Base-by-base conservation (phyloP, 495 filamentous ascomycete genomes). In the Podospora sp. region DNA sequence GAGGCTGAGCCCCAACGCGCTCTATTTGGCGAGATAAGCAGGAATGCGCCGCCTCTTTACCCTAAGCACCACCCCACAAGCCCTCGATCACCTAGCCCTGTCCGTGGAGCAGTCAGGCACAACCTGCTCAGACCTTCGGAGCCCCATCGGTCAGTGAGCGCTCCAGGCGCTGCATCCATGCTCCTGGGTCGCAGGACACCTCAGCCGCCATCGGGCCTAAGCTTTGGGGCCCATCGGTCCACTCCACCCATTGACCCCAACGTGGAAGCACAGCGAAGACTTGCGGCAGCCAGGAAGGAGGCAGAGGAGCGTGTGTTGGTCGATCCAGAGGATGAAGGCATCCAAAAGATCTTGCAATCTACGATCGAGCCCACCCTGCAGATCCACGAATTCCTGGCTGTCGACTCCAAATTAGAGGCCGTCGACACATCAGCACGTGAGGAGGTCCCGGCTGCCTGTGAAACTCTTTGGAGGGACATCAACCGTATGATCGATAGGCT, bases 401-500 rank as follows among this genome's bases (percentile, higher is more conserved):
- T 72, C 26, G 69, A 77, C 58, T 65, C 70, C 0, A 73, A 72
- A 46, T 62, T 77, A 3, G 69, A 75, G 56, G 33, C 33, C 1
- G 35, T 56, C 5, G 14, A 60, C 22, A 67, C 57, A n/a, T 55
- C 87, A 85, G 21, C 88, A 84, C 86, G 92, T 50, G 87, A 94
- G 21, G 68, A 75, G 33, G 64, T 77, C 0, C 74, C 76, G 1
- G 63, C 55, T n/a, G 74, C 74, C 0, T 76, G 82, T 65, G 96
- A 98, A 75, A 84, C 88, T 25, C 80, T 97, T 0, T 98, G 94
- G 78, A 85, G 92, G 16, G 96, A 97, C 69, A 92, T 97, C 71
- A 98, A 98, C 76, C 91, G 90, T 14, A 99, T 98, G 95, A 86
- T 98, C 27, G 93, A 97, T 72, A 93, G 91, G 1, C 77, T 97